phyloP scores from a whole-genome alignment of 148 eudicot genomes.

The Cornus florida region DNA sequence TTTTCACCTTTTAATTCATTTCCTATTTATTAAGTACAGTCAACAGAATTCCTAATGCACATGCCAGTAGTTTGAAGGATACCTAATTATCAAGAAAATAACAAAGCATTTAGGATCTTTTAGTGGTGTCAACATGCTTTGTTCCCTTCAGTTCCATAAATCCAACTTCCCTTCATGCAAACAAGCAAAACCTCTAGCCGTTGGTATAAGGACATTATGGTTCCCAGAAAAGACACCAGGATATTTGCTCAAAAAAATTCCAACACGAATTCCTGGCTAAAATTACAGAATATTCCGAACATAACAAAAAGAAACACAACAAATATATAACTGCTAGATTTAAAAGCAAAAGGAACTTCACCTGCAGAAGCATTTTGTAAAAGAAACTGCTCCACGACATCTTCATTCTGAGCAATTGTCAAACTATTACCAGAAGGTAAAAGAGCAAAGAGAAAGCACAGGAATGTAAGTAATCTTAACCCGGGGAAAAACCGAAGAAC shows the following conservation, averaged over 20 bases:
- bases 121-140: background rate
- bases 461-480: constrained; percentile 4
- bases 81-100: background rate
- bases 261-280: background rate
- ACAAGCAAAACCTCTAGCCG: background rate
- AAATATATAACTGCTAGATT: constrained; percentile 3
- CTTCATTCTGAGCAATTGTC: constrained; percentile 95
- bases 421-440: constrained; percentile 48
- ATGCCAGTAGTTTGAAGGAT: background rate
- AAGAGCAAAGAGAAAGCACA: background rate
- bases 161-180: background rate
- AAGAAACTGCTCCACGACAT: constrained; percentile 82
- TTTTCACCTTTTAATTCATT: background rate
- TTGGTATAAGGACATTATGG: background rate
- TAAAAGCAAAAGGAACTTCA: constrained; percentile 26
- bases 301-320: background rate
- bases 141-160: background rate
- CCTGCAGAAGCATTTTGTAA: constrained; percentile 68
- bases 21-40: no score
- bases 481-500: background rate
- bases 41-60: background rate
- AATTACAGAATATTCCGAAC: background rate
- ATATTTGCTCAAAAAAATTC: background rate
- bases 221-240: background rate
- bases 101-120: background rate